phyloP scores from a whole-genome alignment of 805 yeast species.

The Suhomyces prunicola region DNA sequence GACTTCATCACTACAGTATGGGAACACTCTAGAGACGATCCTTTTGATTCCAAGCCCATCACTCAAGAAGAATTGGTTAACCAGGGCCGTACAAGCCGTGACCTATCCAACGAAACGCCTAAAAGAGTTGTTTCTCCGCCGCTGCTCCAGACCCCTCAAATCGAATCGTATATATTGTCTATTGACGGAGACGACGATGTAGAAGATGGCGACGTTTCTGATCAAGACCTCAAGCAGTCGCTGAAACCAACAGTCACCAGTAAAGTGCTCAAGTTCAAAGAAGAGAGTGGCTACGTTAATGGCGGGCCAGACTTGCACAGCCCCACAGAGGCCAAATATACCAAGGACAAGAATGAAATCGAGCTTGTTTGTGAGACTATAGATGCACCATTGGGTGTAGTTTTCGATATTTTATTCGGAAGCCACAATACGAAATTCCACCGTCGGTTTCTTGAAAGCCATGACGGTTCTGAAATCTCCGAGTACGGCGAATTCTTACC shows the following conservation, averaged over 20 bases:
- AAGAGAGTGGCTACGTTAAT: conserved; percentile 15
- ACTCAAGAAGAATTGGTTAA: conserved; percentile 5
- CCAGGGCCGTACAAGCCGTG: conserved; percentile 11
- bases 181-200: conserved; percentile 14
- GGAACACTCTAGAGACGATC: conserved; percentile 21
- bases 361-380: conserved; percentile 53
- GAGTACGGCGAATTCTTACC: conserved; percentile 35
- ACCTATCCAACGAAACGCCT: conserved; percentile 8
- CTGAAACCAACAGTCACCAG: background rate
- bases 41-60: background rate
- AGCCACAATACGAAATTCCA: conserved; percentile 46
- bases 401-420: conserved; percentile 61
- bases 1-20: conserved; percentile 57
- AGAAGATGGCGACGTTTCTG: conserved; percentile 24
- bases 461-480: conserved; percentile 60
- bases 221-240: conserved; percentile 7
- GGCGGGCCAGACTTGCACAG: conserved; percentile 45
- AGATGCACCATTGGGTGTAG: conserved; percentile 63
- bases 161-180: conserved; percentile 17
- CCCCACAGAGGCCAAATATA: conserved; percentile 41
- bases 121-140: background rate
- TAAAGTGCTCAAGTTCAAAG: conserved; percentile 15
- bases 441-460: conserved; percentile 46
- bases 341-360: conserved; percentile 47
- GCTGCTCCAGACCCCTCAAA: conserved; percentile 7